These are phyloP conservation scores for Rhododendron henanense DNA, from an alignment of 148 eudicot species.

Conservation along the genomic window DNA sequence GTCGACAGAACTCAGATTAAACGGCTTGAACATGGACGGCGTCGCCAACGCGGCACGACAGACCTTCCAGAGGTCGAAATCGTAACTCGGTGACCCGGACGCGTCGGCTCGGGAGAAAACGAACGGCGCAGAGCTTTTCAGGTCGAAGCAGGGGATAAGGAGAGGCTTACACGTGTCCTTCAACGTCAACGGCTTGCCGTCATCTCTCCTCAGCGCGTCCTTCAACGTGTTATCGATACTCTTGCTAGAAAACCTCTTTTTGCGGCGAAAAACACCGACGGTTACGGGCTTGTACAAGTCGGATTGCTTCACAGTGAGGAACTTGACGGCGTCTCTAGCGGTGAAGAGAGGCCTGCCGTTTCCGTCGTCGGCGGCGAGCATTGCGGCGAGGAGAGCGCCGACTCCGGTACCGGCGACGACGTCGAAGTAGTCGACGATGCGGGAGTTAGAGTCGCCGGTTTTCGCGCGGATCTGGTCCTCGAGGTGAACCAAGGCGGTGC, in stretches of 20 bases:
- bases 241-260: slow-evolving; percentile 38
- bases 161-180: slow-evolving; percentile 73
- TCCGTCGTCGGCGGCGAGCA: slow-evolving; percentile 52
- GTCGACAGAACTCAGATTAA: slow-evolving; percentile 36
- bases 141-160: slow-evolving; percentile 54
- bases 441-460: slow-evolving; percentile 45
- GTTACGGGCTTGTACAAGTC: slow-evolving; percentile 32
- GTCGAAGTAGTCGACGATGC: slow-evolving; percentile 70
- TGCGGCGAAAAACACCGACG: slow-evolving; percentile 32
- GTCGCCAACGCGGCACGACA: slow-evolving; percentile 55
- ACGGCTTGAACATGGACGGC: slow-evolving; percentile 49
- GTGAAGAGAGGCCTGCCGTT: slow-evolving; percentile 55
- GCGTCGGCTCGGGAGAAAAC: slow-evolving; percentile 75
- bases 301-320: slow-evolving; percentile 29
- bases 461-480: slow-evolving; percentile 59
- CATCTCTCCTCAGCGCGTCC: slow-evolving; percentile 30
- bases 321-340: slow-evolving; percentile 46
- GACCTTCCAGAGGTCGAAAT: slow-evolving; percentile 69
- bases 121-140: slow-evolving; percentile 50
- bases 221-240: slow-evolving; percentile 47
- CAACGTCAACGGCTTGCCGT: slow-evolving; percentile 45
- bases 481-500: slow-evolving; percentile 50
- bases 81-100: slow-evolving; percentile 30
- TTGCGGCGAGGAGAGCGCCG: slow-evolving; percentile 63
- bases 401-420: slow-evolving; percentile 66